These are phyloP conservation scores for Coniochaeta prunicola DNA, from an alignment of 2,329 filamentous ascomycete genomes.

Conservation along the genomic window DNA sequence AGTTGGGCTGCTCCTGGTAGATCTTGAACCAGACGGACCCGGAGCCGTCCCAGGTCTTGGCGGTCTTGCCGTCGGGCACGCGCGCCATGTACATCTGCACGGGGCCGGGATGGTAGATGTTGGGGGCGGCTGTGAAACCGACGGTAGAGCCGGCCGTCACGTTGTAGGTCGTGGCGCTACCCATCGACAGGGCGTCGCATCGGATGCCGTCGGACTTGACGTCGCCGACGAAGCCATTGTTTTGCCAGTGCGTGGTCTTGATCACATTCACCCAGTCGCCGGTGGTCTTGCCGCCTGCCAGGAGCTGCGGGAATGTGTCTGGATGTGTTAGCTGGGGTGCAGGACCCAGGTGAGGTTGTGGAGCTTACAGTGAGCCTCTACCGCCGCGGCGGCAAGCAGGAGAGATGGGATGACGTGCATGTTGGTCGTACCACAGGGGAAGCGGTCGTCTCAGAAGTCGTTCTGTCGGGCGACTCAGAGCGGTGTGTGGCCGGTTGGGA, in stretches of 20 bases:
- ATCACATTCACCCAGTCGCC: slow-evolving; percentile 14
- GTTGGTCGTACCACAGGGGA: not conserved
- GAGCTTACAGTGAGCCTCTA: slow-evolving; percentile 1
- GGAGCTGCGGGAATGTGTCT: slow-evolving; percentile 15
- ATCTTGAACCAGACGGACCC: slow-evolving; percentile 31
- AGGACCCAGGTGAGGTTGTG: not conserved
- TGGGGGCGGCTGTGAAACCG: slow-evolving; percentile 28
- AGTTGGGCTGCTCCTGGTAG: slow-evolving; percentile 21
- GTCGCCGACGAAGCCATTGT: slow-evolving; percentile 16
- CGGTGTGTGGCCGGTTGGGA: not conserved
- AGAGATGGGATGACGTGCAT: not conserved
- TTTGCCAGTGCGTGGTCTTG: slow-evolving; percentile 15
- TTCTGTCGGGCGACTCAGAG: not conserved
- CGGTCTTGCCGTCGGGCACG: slow-evolving; percentile 24
- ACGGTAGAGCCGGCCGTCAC: slow-evolving; percentile 30
- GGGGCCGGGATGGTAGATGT: slow-evolving; percentile 30
- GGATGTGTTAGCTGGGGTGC: no score
- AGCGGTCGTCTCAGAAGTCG: not conserved
- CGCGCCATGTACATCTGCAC: slow-evolving; percentile 28
- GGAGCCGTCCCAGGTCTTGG: slow-evolving; percentile 22
- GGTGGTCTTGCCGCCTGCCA: not conserved
- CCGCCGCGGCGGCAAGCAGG: not conserved
- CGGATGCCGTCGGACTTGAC: slow-evolving; percentile 19
- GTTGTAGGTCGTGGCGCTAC: slow-evolving; percentile 20
- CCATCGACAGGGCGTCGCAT: slow-evolving; percentile 18